phyloP scores from a whole-genome alignment of 495 filamentous ascomycete genomes.

The Parachaetomium inaequale region DNA sequence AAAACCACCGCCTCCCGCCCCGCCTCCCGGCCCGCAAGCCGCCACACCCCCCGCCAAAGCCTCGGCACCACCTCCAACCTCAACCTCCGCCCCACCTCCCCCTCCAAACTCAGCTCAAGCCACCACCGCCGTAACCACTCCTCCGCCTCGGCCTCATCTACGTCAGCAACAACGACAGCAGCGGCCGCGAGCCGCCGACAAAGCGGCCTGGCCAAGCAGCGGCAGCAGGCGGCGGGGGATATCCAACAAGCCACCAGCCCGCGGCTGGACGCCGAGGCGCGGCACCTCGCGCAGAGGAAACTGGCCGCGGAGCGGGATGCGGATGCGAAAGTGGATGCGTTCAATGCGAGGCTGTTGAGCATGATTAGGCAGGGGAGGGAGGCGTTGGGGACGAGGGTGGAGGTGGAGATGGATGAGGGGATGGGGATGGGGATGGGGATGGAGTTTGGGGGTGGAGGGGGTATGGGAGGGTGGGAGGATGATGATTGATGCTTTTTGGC shows the following conservation, averaged over 20 bases:
- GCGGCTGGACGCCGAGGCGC: conserved; percentile 57
- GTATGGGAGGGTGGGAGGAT: conserved; percentile 37
- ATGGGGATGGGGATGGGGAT: not conserved
- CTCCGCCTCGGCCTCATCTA: conserved; percentile 30
- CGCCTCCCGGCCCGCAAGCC: conserved; percentile 29
- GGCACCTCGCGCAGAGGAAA: conserved; percentile 61
- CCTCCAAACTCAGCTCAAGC: conserved; percentile 22
- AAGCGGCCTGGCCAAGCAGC: not conserved
- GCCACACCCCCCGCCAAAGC: conserved; percentile 16
- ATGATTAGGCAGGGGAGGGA: conserved; percentile 89
- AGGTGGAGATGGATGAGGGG: conserved; percentile 58
- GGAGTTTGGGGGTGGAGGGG: conserved; percentile 27
- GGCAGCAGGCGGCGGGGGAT: conserved; percentile 23
- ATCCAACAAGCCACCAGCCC: conserved; percentile 36
- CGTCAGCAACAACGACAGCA: not conserved
- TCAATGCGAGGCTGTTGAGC: conserved; percentile 71
- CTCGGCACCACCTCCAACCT: not conserved
- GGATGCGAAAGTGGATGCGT: conserved; percentile 69
- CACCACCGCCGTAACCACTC: conserved; percentile 41
- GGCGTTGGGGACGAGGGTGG: conserved; percentile 74
- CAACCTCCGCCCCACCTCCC: conserved; percentile 18
- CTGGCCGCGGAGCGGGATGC: conserved; percentile 70
- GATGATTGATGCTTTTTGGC: conserved; percentile 27
- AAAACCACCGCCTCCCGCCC: conserved; percentile 22
- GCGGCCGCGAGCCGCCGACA: not conserved